Base-by-base conservation (phyloP, 31 red algal genomes). In the Odonthalia washingtoniensis region DNA sequence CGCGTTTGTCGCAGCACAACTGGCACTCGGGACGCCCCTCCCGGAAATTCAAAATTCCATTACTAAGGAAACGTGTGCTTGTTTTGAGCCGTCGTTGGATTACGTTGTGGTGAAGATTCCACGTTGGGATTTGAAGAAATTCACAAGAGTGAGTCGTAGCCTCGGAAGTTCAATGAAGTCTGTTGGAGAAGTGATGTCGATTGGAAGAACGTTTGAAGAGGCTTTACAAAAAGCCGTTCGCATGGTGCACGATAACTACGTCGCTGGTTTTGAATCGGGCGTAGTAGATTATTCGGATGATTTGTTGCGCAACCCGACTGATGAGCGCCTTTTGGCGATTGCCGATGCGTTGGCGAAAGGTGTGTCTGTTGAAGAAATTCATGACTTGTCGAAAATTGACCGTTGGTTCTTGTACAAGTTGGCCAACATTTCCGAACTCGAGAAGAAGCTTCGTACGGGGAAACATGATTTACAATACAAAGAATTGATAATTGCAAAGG, bases 41-140 rank as follows among this genome's bases (percentile, higher is more conserved):
- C 86, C 93, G 5, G 83, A 87, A 40, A 91, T 99, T 39, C 92
- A 88, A 6, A 97, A 99, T 77, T 93, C 93, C 0, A 92, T 99
- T 16, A 99, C 98, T 21, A 92, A 93, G 70, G 87, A 95, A 68
- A 99, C 98, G 26, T 92, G 82, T 39, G 95, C 98, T 21, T 95
- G 95, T 72, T 99, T 99, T 74, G 98, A 99, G 64, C 98, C 98
- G 14, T 94, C 90, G 21, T 88, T 99, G 40, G 98, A 99, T 84
- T 97, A 99, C 67, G 16, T 97, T 40, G 98, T 99, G 24, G 95
- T 97, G 28, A 99, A 99, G 82, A 93, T 99, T 63, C 98, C 95
- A 0, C 90, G 98, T 12, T 99, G 95, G 95, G 98, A 97, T 69
- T 72, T 99, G 77, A 94, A 93, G 63, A 99, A 99, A 70, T 99